Evolutionary conservation across 2,329 filamentous ascomycete genomes (phyloP).

Genomic region (Cladosporium oxysporum): DNA sequence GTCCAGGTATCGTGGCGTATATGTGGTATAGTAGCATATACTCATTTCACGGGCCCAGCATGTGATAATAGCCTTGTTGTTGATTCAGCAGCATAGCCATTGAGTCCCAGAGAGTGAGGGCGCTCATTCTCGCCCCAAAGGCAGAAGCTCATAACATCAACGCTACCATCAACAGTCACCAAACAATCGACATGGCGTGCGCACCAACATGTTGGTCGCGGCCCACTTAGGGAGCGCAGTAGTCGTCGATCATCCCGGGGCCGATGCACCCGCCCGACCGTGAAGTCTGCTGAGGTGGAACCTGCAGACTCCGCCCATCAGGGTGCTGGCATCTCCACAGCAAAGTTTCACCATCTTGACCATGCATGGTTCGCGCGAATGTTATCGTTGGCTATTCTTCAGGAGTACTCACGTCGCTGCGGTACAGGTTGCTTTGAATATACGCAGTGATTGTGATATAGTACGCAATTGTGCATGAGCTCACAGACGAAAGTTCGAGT

Average conservation of each 20-base stretch:
- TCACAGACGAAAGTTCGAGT: not conserved
- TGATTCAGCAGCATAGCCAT: not conserved
- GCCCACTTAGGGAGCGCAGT: not conserved
- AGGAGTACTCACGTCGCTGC: not conserved
- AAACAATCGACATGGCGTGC: conserved; percentile 2
- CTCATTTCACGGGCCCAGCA: not conserved
- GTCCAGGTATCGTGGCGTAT: not conserved
- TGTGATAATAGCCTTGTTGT: not conserved
- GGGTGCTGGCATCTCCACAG: conserved; percentile 1
- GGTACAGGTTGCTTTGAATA: not conserved
- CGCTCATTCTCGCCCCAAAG: not conserved
- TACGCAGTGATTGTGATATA: not conserved
- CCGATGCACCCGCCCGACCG: not conserved
- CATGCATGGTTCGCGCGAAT: not conserved
- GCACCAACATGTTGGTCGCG: not conserved
- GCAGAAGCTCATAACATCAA: not conserved
- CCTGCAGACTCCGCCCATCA: not conserved
- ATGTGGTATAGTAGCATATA: not conserved
- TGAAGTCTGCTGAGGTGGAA: not conserved
- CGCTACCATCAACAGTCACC: not conserved
- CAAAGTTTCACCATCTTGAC: conserved; percentile 12
- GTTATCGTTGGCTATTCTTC: not conserved
- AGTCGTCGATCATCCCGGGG: conserved; percentile 11
- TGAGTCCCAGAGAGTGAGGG: not conserved
- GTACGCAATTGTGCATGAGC: not conserved